A percentile compares a stretch with the other conserved stretches of the same genome.
These are phyloP conservation scores for Pelargonium cotyledonis DNA, from an alignment of 441 rosid genomes.

Conservation along the genomic window DNA sequence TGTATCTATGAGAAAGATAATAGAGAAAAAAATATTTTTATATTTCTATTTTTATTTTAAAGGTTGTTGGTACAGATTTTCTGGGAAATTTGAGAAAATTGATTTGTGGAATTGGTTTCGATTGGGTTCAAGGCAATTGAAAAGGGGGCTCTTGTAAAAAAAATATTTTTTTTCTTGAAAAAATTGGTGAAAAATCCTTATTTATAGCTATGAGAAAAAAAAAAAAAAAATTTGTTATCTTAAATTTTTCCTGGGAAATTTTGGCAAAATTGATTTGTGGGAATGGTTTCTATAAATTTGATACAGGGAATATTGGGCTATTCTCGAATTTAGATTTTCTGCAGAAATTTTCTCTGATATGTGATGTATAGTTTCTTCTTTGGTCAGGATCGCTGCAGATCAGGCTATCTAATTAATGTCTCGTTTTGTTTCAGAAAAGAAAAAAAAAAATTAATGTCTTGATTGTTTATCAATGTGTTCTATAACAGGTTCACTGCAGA, in stretches of 20 bases:
- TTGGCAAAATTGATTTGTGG: background rate
- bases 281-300: background rate
- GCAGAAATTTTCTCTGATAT: background rate
- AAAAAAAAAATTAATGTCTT: no score
- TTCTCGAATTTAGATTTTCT: background rate
- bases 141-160: background rate
- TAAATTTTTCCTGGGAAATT: no score
- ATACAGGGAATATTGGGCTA: no score
- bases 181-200: background rate
- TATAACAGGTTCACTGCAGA: no score
- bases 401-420: background rate
- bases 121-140: background rate
- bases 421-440: background rate
- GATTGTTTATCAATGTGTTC: no score
- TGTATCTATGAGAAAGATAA: background rate
- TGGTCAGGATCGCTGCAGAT: background rate
- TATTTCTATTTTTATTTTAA: background rate
- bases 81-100: background rate
- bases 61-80: no score
- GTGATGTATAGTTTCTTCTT: background rate
- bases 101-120: background rate
- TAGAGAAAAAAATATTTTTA: background rate
- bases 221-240: background rate
- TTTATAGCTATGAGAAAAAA: background rate
- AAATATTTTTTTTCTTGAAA: background rate